Percentiles rank a stretch among this genome's conserved stretches.
These are phyloP conservation scores for Phytopythium oedochilum DNA, from an alignment of 352 stramenopile genomes.

Conservation along the genomic window DNA sequence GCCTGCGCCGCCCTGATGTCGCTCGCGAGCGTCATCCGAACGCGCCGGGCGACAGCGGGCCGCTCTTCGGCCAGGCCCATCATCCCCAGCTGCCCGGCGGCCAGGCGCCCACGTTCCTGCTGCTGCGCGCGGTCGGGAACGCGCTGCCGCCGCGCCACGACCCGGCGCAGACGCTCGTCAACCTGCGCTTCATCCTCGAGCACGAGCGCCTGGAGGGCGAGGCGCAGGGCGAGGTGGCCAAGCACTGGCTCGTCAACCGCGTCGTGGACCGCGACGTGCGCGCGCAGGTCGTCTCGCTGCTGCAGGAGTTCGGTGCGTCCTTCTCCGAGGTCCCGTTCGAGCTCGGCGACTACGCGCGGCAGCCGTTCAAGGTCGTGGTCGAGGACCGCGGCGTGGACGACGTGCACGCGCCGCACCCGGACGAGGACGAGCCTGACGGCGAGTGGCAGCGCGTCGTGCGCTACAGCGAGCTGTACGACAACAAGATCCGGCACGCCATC, in stretches of 20 bases:
- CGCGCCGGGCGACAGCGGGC: neutral
- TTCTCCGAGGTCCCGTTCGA: constrained; percentile 43
- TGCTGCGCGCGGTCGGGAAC: constrained; percentile 44
- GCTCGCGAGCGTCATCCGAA: neutral
- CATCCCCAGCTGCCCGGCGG: neutral
- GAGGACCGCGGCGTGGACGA: constrained; percentile 32
- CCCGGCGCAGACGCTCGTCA: constrained; percentile 26
- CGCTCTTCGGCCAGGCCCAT: neutral
- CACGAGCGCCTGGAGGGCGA: constrained; percentile 35
- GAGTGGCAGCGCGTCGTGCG: constrained; percentile 27
- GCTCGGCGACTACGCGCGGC: constrained; percentile 22
- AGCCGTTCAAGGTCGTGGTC: constrained; percentile 36
- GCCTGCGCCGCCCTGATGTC: neutral
- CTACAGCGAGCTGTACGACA: constrained; percentile 35
- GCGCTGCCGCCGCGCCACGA: constrained; percentile 51
- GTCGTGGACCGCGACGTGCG: constrained; percentile 24
- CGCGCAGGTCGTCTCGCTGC: constrained; percentile 22
- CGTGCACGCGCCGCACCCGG: constrained; percentile 16
- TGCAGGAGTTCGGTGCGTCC: constrained; percentile 23
- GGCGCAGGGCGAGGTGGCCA: constrained; percentile 12
- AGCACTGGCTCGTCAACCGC: constrained; percentile 53
- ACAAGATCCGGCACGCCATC: constrained; percentile 46
- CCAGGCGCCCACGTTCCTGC: constrained; percentile 17
- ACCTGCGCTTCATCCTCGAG: constrained; percentile 49
- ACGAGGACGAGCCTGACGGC: constrained; percentile 7